phyloP scores from a whole-genome alignment of 805 yeast genomes.

The Yamadazyma phyllophila region DNA sequence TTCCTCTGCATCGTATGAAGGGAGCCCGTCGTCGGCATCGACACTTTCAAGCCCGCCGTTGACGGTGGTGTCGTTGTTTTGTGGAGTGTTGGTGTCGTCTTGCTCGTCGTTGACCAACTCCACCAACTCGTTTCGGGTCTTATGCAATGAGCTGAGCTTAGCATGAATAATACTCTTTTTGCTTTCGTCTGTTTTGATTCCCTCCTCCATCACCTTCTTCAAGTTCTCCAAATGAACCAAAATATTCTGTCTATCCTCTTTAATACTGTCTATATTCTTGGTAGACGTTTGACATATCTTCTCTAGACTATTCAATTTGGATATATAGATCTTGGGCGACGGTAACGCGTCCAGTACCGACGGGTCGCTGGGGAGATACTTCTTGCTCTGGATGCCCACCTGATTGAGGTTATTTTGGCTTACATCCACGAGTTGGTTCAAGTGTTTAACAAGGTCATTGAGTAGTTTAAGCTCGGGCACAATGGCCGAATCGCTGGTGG shows the following conservation, averaged over 20 bases:
- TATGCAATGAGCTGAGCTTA: constrained; percentile 25
- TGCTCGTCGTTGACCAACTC: constrained; percentile 21
- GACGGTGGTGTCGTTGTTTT: not conserved
- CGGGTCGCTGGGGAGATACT: constrained; percentile 36
- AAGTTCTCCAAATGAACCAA: constrained; percentile 25
- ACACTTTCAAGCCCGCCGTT: constrained; percentile 15
- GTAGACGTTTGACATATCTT: constrained; percentile 33
- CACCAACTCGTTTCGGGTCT: constrained; percentile 31
- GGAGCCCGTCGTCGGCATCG: constrained; percentile 15
- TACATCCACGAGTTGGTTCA: constrained; percentile 25
- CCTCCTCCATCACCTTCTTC: constrained; percentile 24
- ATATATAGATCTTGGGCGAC: constrained; percentile 34
- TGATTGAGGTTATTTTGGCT: constrained; percentile 37
- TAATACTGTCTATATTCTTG: constrained; percentile 31
- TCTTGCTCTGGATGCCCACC: constrained; percentile 36
- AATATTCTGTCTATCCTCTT: constrained; percentile 25
- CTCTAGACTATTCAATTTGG: constrained; percentile 39
- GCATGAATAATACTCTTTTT: constrained; percentile 28
- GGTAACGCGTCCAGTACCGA: constrained; percentile 36
- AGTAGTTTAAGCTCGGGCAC: constrained; percentile 31
- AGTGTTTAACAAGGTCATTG: constrained; percentile 28
- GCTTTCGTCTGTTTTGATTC: constrained; percentile 31
- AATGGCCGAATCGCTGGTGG: not conserved
- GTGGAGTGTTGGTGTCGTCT: too few species aligned
- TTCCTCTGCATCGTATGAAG: constrained; percentile 1